Evolutionary conservation across 805 yeast species (phyloP).

Genomic region (Wickerhamiella kazuoi): DNA sequence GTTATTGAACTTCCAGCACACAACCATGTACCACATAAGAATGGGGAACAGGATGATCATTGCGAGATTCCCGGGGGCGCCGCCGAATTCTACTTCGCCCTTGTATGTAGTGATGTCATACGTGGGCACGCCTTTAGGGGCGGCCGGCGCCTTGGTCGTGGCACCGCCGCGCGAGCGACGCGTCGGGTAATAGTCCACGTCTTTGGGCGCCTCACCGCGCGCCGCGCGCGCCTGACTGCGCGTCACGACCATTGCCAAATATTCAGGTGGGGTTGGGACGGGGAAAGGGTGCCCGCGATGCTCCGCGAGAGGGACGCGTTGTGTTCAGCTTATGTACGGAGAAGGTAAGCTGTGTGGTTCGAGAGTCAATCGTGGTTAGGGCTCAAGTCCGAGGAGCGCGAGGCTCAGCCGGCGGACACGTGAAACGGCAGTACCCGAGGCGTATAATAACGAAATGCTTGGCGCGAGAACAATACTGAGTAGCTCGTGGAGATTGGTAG

Average conservation of each 20-base stretch:
- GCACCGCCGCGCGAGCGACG: background rate
- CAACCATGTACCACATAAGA: constrained; percentile 95
- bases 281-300: too few species aligned
- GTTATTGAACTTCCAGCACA: constrained; percentile 60
- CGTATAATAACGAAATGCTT: too few species aligned
- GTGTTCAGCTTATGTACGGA: too few species aligned
- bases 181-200: background rate
- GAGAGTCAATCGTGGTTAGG: too few species aligned
- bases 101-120: constrained; percentile 13
- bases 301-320: too few species aligned
- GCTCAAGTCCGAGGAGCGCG: too few species aligned
- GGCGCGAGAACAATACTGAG: too few species aligned
- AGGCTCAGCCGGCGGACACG: too few species aligned
- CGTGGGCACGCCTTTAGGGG: background rate
- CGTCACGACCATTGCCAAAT: constrained; percentile 8
- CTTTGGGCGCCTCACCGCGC: background rate
- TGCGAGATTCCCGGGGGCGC: constrained; percentile 71
- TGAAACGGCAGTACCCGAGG: too few species aligned
- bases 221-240: constrained; percentile 10
- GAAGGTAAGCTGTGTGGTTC: too few species aligned
- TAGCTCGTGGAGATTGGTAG: too few species aligned
- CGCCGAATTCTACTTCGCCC: constrained; percentile 59
- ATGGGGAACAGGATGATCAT: constrained; percentile 89
- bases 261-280: too few species aligned
- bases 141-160: background rate